These are phyloP conservation scores for Mortierella sp. DNA, from an alignment of 371 early-diverging fungal genomes.

Conservation along the genomic window DNA sequence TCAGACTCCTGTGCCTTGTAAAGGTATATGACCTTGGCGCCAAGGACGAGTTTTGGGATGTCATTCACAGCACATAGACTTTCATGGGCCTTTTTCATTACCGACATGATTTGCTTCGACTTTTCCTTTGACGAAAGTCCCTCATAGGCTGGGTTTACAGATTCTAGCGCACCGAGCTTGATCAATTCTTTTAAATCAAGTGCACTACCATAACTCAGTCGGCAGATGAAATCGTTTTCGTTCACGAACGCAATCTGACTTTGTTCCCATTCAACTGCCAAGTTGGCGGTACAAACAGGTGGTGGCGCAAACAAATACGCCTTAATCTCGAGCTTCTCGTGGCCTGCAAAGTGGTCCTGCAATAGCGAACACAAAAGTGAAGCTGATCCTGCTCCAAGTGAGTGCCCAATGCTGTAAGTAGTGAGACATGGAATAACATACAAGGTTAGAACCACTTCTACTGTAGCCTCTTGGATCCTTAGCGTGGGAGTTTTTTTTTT, in stretches of 20 bases:
- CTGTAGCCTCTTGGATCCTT: too few relatives aligned
- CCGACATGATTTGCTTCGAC: slow-evolving; percentile 22
- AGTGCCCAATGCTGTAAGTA: slow-evolving; percentile 80
- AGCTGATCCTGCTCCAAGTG: slow-evolving; percentile 85
- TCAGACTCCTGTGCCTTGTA: background rate
- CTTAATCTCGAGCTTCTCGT: slow-evolving; percentile 55
- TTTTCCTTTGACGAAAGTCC: slow-evolving; percentile 32
- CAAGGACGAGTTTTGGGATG: slow-evolving; percentile 32
- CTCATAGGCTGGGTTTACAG: slow-evolving; percentile 33
- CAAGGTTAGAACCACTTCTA: background rate
- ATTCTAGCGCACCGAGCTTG: slow-evolving; percentile 61
- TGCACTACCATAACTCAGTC: slow-evolving; percentile 80
- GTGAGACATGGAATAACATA: background rate
- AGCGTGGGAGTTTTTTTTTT: background rate
- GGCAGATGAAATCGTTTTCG: slow-evolving; percentile 80
- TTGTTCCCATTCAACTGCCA: slow-evolving; percentile 72
- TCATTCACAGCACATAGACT: slow-evolving; percentile 30
- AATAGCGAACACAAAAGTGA: slow-evolving; percentile 69
- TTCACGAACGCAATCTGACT: slow-evolving; percentile 81
- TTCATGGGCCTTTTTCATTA: slow-evolving; percentile 36
- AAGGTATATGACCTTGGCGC: slow-evolving; percentile 19
- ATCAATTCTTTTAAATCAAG: slow-evolving; percentile 75
- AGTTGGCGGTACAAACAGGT: slow-evolving; percentile 74
- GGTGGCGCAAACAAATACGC: slow-evolving; percentile 73
- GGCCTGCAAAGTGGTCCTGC: slow-evolving; percentile 38